A percentile compares a stretch with the other conserved stretches of the same genome.
phyloP scores from a whole-genome alignment of 495 filamentous ascomycete genomes.

The Penicillium manginii region DNA sequence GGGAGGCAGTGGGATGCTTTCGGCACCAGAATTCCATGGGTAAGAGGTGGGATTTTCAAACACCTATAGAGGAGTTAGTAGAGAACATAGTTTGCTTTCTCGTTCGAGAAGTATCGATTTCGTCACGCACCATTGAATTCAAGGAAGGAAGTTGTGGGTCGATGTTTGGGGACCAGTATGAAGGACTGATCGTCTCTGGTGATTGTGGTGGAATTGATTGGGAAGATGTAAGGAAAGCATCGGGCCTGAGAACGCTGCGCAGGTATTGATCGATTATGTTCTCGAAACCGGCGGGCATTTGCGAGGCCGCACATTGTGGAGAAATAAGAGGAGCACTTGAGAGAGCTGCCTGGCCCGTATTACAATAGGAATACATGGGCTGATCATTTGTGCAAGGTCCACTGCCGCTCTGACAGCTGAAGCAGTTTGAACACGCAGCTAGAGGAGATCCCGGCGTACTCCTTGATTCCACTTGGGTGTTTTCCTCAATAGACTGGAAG shows the following conservation, averaged over 20 bases:
- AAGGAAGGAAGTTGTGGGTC: conserved; percentile 12
- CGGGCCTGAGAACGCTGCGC: conserved; percentile 14
- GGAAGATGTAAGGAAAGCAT: conserved; percentile 11
- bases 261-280: conserved; percentile 14
- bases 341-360: not conserved
- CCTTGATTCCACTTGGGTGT: not conserved
- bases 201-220: conserved; percentile 4
- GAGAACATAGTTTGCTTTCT: not conserved
- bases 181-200: not conserved
- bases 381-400: not conserved
- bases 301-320: not conserved
- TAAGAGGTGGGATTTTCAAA: conserved; percentile 3
- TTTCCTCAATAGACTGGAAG: conserved; percentile 1
- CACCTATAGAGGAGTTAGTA: not conserved
- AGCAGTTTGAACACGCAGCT: conserved; percentile 3
- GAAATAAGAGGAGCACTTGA: conserved; percentile 1
- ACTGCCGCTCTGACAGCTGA: conserved; percentile 1
- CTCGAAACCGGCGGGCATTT: not conserved
- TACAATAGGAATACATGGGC: conserved; percentile 9
- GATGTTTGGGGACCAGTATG: conserved; percentile 18
- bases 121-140: conserved; percentile 7
- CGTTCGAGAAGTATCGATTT: not conserved
- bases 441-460: not conserved
- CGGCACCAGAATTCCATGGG: conserved; percentile 7
- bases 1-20: not conserved